Evolutionary conservation across 176 grass and related monocot genomes (phyloP).

Genomic region (Hsuehochloa calcarea): DNA sequence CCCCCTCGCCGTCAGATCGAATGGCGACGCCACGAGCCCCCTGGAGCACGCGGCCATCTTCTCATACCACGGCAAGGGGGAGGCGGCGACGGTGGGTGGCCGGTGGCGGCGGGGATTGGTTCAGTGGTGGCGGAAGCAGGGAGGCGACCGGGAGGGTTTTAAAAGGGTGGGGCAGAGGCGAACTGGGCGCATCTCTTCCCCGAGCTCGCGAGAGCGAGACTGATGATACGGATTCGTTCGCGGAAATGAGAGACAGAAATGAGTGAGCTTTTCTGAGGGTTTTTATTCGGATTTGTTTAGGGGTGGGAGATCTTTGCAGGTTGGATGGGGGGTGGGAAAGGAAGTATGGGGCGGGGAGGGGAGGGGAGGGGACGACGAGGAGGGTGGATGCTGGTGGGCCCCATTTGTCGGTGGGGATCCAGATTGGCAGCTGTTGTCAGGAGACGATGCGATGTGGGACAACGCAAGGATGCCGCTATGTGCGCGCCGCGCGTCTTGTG

Average conservation of each 20-base stretch:
- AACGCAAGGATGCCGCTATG: neutral
- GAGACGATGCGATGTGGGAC: neutral
- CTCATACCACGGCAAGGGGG: conserved; percentile 9
- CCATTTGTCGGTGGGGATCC: neutral
- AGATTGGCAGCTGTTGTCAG: neutral
- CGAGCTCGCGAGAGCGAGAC: conserved; percentile 33
- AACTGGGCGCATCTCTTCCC: conserved; percentile 29
- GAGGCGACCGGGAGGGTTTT: conserved; percentile 43
- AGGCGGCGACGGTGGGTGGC: neutral
- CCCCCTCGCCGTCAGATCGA: conserved; percentile 42
- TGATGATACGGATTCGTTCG: neutral
- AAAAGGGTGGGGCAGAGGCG: conserved; percentile 14
- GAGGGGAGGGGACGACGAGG: neutral
- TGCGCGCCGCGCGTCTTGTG: too few relatives aligned
- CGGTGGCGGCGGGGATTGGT: neutral
- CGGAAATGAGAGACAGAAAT: conserved; percentile 10
- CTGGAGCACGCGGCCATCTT: conserved; percentile 72
- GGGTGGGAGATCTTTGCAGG: conserved; percentile 34
- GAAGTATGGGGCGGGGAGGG: neutral
- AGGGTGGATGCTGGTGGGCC: neutral
- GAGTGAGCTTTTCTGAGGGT: neutral
- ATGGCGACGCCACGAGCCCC: conserved; percentile 49
- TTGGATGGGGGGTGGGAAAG: conserved; percentile 3
- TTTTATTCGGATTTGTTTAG: conserved; percentile 40
- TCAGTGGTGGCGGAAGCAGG: conserved; percentile 29